Evolutionary conservation across 164 flowering plant species (phyloP), one percentile per base, ranked within the genome.

Genomic region (Magnolia sinica): DNA sequence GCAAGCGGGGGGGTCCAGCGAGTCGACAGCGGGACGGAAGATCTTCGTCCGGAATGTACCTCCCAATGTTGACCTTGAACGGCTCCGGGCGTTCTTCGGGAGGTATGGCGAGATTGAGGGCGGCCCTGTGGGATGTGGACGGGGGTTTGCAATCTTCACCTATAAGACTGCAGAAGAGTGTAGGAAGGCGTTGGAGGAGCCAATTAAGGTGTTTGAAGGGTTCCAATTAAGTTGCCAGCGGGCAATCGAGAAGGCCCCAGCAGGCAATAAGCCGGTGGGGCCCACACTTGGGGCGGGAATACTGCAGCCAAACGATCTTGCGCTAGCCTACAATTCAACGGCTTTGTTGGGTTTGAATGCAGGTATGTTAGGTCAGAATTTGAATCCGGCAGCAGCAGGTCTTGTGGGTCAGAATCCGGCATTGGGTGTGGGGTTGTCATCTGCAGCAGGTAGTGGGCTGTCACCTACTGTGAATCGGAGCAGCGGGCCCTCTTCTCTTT

Each of bases 61-160:
- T 0, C 76, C 84, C 7, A 77, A 83, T 27, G 51, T 85, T 9
- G 68, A 72, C 49, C 73, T 76, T 4, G 76, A 79, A 76, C 83
- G 76, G 78, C 85, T 87, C 4, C 58, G 74, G 13, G 79, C 61
- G 0, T 82, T 79, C 71, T 85, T 87, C 51, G 77, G 76, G 1
- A 80, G 73, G 55, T 87, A 76, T 76, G 89, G 89, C 22, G 89
- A 85, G 76, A 78, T 87, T 64, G 89, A 87, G 75, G 86, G 84
- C 18, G 87, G 86, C 7, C 89, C 89, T 0, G 52, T 78, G 55
- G 87, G 88, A 20, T 50, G 65, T n/a, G 88, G 83, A 69, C 79
- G 78, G 50, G 88, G 89, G 18, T 87, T 76, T 68, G 85, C 87
- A 0, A 68, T 27, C 29, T 27, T 27, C 2, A 27, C 29, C 29